phyloP scores from a whole-genome alignment of 768 basidiomycete genomes.

The Rhizopogon rudus region DNA sequence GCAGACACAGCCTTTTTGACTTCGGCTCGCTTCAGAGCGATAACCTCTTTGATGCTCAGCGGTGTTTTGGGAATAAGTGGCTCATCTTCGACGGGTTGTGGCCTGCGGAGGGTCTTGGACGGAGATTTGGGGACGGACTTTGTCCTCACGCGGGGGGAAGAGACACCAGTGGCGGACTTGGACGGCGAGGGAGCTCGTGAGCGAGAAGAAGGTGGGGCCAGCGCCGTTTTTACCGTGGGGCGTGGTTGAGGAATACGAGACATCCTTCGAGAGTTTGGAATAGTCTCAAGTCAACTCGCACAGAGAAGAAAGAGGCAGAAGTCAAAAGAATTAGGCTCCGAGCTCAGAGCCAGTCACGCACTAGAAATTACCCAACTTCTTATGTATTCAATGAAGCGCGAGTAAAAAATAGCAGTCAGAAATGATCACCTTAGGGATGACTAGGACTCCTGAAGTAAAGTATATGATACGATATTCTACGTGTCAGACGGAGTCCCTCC shows the following conservation, averaged over 20 bases:
- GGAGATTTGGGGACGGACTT: slow-evolving; percentile 34
- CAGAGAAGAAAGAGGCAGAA: not conserved
- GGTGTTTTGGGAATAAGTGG: slow-evolving; percentile 26
- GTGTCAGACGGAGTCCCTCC: not conserved
- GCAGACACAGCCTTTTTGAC: slow-evolving; percentile 51
- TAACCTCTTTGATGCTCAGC: slow-evolving; percentile 67
- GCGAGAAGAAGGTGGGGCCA: slow-evolving; percentile 24
- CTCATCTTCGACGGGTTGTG: slow-evolving; percentile 14
- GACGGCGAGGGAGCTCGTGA: slow-evolving; percentile 26
- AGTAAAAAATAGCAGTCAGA: not conserved
- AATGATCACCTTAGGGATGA: no score
- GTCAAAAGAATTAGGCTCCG: not conserved
- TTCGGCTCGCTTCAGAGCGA: slow-evolving; percentile 74
- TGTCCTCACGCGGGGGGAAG: slow-evolving; percentile 28
- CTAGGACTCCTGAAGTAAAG: not conserved
- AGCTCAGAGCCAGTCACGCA: not conserved
- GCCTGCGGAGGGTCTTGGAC: slow-evolving; percentile 21
- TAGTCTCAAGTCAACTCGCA: not conserved
- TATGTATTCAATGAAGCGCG: not conserved
- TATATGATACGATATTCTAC: slow-evolving; percentile 1
- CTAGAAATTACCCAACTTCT: not conserved
- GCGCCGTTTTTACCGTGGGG: slow-evolving; percentile 22
- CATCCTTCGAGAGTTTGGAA: slow-evolving; percentile 19
- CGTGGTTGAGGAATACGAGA: slow-evolving; percentile 36
- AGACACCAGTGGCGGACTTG: slow-evolving; percentile 23